phyloP scores from a whole-genome alignment of 2,329 filamentous ascomycete genomes.

The Incumbomyces delicatus region DNA sequence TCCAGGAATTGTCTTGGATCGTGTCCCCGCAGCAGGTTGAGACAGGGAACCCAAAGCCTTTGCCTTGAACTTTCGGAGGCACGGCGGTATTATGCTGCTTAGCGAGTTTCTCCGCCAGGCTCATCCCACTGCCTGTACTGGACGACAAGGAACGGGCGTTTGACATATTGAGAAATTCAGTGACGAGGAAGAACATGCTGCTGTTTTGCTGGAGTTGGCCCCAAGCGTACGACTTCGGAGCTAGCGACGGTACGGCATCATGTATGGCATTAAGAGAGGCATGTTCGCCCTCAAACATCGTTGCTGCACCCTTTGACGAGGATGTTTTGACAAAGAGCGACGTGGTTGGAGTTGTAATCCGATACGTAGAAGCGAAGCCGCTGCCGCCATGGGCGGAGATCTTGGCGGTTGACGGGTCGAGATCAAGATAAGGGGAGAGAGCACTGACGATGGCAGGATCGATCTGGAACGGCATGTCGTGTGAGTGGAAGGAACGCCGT shows the following conservation, averaged over 20 bases:
- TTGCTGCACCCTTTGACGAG: slow-evolving; percentile 24
- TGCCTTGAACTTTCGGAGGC: slow-evolving; percentile 47
- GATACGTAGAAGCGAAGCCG: slow-evolving; percentile 36
- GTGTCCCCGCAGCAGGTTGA: slow-evolving; percentile 81
- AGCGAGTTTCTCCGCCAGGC: slow-evolving; percentile 66
- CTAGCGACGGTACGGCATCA: slow-evolving; percentile 59
- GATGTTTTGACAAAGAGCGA: slow-evolving; percentile 33
- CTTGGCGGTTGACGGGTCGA: slow-evolving; percentile 27
- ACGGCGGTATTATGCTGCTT: slow-evolving; percentile 63
- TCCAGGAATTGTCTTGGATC: slow-evolving; percentile 67
- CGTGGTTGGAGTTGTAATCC: slow-evolving; percentile 27
- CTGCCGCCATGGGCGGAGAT: slow-evolving; percentile 31
- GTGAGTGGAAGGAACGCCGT: not conserved
- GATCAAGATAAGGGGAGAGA: slow-evolving; percentile 21
- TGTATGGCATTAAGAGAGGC: slow-evolving; percentile 76
- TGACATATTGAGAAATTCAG: slow-evolving; percentile 67
- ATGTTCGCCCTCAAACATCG: slow-evolving; percentile 58
- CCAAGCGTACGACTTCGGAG: slow-evolving; percentile 64
- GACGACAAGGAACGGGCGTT: slow-evolving; percentile 23
- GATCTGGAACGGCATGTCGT: slow-evolving; percentile 12
- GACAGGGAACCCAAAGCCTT: slow-evolving; percentile 73
- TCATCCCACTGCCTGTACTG: slow-evolving; percentile 41
- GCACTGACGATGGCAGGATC: slow-evolving; percentile 29
- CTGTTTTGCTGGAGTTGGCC: slow-evolving; percentile 45
- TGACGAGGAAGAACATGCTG: slow-evolving; percentile 50